Base-by-base conservation (phyloP, 805 yeast species). In the Kazachstania taianensis region DNA sequence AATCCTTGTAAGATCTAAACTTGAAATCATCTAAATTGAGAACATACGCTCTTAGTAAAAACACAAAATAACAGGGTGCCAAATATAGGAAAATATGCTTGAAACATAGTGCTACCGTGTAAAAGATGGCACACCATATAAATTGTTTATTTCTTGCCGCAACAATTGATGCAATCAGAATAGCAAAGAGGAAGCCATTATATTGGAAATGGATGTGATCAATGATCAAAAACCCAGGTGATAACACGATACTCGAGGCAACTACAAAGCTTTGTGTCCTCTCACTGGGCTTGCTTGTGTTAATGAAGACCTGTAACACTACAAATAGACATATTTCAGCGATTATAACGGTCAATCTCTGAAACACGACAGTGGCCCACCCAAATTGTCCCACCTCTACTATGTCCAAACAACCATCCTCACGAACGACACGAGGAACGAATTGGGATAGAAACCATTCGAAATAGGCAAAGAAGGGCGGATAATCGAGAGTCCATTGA, bases 171-270 rank as follows among this genome's bases (percentile, higher is more conserved):
- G 79, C 68, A 20, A 89, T 69, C 35, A 92, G 61, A 23, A 92
- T 65, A 0, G 95, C 96, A 58, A 82, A 86, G 66, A 92, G 66
- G 72, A 87, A 80, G 3, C 96, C 96, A 57, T 92, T 92, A 59
- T 92, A 92, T 63, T 92, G 98, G 67, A 92, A 92, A 57, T 92
- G 98, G 23, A 92, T 83, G 57, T 89, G 96, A 56, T 92, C 99
- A 34, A 92, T 78, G 16, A 92, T 75, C 43, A 92, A 63, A 46
- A 94, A 66, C 0, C 95, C 96, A 0, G 99, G 99, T 0, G 94
- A 81, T 12, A 92, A 63, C 4, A 78, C 82, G 18, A 92, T 69
- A 22, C 95, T 79, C 13, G 86, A 73, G 0, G 94, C 89, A 28
- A 81, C 74, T 3, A 85, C 89, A 59, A 75, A 79, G 18, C 80